These are phyloP conservation scores for Acrocalymma vagum DNA, from an alignment of 2,329 filamentous ascomycete genomes.

Conservation along the genomic window DNA sequence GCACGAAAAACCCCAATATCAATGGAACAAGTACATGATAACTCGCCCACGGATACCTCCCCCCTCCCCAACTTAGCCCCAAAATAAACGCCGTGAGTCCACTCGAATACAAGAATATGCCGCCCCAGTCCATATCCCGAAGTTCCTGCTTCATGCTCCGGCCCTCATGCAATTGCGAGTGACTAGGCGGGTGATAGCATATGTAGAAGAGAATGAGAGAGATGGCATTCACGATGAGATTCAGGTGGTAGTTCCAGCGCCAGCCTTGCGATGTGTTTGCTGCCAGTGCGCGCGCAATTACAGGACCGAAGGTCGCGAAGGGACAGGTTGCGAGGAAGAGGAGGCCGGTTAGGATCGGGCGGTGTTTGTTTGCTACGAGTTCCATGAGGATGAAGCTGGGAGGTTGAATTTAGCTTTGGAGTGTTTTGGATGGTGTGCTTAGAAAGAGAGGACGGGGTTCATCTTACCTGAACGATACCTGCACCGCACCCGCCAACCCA, in stretches of 20 bases:
- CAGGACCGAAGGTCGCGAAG: slow-evolving; percentile 16
- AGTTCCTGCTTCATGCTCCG: slow-evolving; percentile 17
- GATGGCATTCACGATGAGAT: slow-evolving; percentile 17
- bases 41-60: slow-evolving; percentile 19
- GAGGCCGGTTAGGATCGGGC: slow-evolving; percentile 15
- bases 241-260: slow-evolving; percentile 23
- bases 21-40: slow-evolving; percentile 22
- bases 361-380: slow-evolving; percentile 21
- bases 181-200: slow-evolving; percentile 21
- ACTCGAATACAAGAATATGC: slow-evolving; percentile 16
- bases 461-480: slow-evolving; percentile 19
- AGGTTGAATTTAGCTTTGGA: not conserved
- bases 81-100: slow-evolving; percentile 16
- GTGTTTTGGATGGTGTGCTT: not conserved
- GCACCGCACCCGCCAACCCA: slow-evolving; percentile 18
- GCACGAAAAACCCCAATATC: slow-evolving; percentile 17
- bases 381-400: slow-evolving; percentile 21
- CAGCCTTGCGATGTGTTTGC: slow-evolving; percentile 12
- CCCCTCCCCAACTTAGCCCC: slow-evolving; percentile 20
- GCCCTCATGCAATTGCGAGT: slow-evolving; percentile 16
- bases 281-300: slow-evolving; percentile 16
- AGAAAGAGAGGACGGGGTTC: too few species aligned
- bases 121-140: slow-evolving; percentile 19
- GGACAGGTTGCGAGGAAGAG: slow-evolving; percentile 20
- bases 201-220: slow-evolving; percentile 18